A percentile compares a stretch with the other conserved stretches of the same genome.
These are phyloP conservation scores for Carallia brachiata DNA, from an alignment of 345 rosid genomes.

Conservation along the genomic window DNA sequence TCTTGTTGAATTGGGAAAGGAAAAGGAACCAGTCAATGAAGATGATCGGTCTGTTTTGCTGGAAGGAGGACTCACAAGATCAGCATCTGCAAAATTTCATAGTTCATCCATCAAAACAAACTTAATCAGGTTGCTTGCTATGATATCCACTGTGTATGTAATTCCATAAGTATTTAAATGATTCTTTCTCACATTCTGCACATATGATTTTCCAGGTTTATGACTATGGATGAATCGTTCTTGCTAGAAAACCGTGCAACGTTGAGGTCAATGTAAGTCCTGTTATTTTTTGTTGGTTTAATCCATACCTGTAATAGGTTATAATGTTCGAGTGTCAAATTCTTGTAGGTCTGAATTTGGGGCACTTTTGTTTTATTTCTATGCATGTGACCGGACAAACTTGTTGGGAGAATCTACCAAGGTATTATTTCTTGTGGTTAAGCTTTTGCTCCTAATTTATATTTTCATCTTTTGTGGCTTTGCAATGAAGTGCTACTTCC, in stretches of 20 bases:
- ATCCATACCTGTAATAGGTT: neutral
- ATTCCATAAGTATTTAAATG: slow-evolving; percentile 5
- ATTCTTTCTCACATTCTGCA: slow-evolving; percentile 18
- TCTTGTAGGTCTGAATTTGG: slow-evolving; percentile 84
- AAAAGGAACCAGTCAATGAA: slow-evolving; percentile 56
- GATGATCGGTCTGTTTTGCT: slow-evolving; percentile 82
- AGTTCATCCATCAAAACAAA: slow-evolving; percentile 64
- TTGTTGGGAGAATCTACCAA: slow-evolving; percentile 71
- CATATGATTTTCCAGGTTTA: slow-evolving; percentile 50
- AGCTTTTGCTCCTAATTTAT: slow-evolving; percentile 1
- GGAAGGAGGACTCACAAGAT: slow-evolving; percentile 85
- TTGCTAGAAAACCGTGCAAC: slow-evolving; percentile 85
- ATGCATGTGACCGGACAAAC: slow-evolving; percentile 76
- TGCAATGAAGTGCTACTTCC: slow-evolving; percentile 1
- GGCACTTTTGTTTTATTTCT: slow-evolving; percentile 66
- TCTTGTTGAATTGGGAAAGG: slow-evolving; percentile 61
- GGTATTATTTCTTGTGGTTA: slow-evolving; percentile 40
- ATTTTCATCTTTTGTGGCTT: slow-evolving; percentile 13
- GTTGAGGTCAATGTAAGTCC: slow-evolving; percentile 80
- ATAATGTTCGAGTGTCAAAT: neutral
- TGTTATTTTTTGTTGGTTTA: slow-evolving; percentile 1
- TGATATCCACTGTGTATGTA: slow-evolving; percentile 5
- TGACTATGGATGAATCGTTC: slow-evolving; percentile 89
- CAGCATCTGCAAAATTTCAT: slow-evolving; percentile 67
- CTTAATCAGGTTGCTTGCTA: slow-evolving; percentile 56